A percentile compares a stretch with the other conserved stretches of the same genome.
Evolutionary conservation across 306 rosid genomes (phyloP).

Genomic region (Cucurbita moschata): DNA sequence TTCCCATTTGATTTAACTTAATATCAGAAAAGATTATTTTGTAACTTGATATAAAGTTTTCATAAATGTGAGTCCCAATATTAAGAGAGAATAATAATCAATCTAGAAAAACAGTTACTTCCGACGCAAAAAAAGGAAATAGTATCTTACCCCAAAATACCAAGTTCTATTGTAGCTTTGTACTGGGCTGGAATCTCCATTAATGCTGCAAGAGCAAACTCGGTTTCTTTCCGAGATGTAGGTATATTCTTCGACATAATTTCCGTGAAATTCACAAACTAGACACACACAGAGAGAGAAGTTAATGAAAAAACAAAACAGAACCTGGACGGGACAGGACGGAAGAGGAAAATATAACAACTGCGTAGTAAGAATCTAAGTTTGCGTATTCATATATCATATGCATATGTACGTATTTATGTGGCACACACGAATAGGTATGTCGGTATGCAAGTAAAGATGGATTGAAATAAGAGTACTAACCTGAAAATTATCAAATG

Average conservation of each 20-base stretch:
- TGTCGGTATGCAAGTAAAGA: background rate
- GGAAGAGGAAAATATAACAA: background rate
- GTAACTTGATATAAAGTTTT: background rate
- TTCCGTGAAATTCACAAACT: constrained; percentile 88
- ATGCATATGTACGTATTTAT: background rate
- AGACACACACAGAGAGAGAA: constrained; percentile 14
- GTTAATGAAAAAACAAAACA: background rate
- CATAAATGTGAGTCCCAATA: background rate
- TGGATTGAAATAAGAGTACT: background rate
- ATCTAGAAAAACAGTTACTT: background rate
- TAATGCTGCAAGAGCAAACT: constrained; percentile 85
- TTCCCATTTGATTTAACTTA: background rate
- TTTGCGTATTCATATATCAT: background rate
- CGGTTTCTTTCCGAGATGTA: constrained; percentile 64
- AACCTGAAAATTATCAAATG: constrained; percentile 89
- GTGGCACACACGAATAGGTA: background rate
- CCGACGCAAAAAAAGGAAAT: background rate
- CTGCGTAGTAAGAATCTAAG: background rate
- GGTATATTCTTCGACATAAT: constrained; percentile 71
- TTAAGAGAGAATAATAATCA: background rate
- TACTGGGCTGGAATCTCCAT: constrained; percentile 98
- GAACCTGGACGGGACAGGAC: background rate
- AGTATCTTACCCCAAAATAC: constrained; percentile 47
- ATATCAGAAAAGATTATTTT: background rate
- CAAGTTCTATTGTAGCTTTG: constrained; percentile 74